phyloP scores from a whole-genome alignment of 768 basidiomycete species.

The Cystobasidium ongulense region DNA sequence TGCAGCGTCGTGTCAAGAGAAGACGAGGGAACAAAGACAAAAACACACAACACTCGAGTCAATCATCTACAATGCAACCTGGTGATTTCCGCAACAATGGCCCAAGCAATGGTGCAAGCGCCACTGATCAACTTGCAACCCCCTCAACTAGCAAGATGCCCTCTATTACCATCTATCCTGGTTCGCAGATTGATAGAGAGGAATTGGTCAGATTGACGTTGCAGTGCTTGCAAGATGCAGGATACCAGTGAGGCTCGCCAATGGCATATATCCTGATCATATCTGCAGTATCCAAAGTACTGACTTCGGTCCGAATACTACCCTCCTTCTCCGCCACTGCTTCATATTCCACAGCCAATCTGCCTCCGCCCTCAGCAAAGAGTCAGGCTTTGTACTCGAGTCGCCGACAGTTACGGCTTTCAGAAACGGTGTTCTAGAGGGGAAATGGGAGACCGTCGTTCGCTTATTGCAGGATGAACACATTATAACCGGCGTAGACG shows the following conservation, averaged over 20 bases:
- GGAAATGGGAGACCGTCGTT: conserved; percentile 46
- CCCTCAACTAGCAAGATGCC: neutral
- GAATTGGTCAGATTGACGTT: conserved; percentile 48
- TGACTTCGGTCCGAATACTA: neutral
- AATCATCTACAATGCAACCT: neutral
- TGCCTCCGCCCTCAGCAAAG: conserved; percentile 45
- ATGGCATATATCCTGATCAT: no score
- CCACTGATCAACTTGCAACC: neutral
- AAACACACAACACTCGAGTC: neutral
- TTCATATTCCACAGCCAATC: conserved; percentile 42
- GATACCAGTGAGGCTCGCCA: conserved; percentile 48
- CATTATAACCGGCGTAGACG: conserved; percentile 11
- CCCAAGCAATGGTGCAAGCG: neutral
- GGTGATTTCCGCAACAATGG: neutral
- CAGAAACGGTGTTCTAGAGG: conserved; percentile 45
- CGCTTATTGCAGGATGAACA: conserved; percentile 40
- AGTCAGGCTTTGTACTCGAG: conserved; percentile 48
- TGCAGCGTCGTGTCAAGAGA: neutral
- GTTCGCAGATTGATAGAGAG: conserved; percentile 43
- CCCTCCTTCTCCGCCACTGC: neutral
- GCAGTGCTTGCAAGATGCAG: conserved; percentile 48
- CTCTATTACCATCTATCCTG: conserved; percentile 33
- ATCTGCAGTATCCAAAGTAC: neutral
- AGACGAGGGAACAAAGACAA: neutral
- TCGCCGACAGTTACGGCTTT: conserved; percentile 43